Base-by-base conservation (phyloP, 306 rosid species). In the Purshia tridentata region DNA sequence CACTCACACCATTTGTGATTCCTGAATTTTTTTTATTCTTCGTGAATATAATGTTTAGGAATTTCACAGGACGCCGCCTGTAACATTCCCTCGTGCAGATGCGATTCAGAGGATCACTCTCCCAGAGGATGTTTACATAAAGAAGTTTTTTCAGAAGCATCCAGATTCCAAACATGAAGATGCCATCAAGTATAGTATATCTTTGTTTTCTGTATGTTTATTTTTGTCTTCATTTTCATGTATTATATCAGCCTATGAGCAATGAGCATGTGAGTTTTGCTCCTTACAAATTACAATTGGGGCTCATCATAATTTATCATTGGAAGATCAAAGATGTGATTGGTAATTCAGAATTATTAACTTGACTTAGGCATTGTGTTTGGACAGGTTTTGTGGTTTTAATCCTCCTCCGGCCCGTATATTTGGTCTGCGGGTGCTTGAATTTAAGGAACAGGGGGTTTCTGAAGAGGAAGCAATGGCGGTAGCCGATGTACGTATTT, bases 351-450 rank as follows among this genome's bases (percentile, higher is more conserved):
- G 69, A 56, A 49, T 53, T 35, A 12, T 53, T 73, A 58, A 59
- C 15, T 13, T 71, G 58, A 75, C 46, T 35, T 46, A 47, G 57
- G 69, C 65, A 54, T 81, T 61, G 47, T 87, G 69, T 84, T 75
- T 64, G 76, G 54, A 81, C 91, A 91, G 99, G 85, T 57, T 94
- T 67, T 15, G 53, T 89, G 76, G 82, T 78, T 86, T 85, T 13
- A 81, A 94, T 69, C 96, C 88, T 23, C 90, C 95, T 65, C 90
- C 97, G 60, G 91, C 97, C 70, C 95, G 96, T 54, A 2, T 94
- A 42, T 94, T 74, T 54, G 96, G 81, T 64, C 74, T 54, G 76
- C 80, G 93, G 82, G 92, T 94, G 59, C 88, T 91, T 63, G 91
- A 87, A 69, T 67, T 91, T 84, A 89, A 86, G 81, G 91, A 88